phyloP scores from a whole-genome alignment of 306 rosid genomes.

The Lathyrus sativus region DNA sequence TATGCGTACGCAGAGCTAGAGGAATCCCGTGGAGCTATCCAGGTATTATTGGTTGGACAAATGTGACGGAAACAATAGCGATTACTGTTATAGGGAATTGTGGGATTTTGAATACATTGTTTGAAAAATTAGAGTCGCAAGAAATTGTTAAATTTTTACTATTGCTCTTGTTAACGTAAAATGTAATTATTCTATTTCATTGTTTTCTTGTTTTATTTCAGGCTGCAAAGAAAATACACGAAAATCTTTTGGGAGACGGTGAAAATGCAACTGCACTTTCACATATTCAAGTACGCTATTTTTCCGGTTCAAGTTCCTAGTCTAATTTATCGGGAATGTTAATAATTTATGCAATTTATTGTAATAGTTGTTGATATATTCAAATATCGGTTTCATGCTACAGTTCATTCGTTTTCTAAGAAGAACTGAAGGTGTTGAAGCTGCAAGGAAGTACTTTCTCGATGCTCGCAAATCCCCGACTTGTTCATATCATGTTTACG shows the following conservation, averaged over 20 bases:
- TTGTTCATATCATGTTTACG: constrained; percentile 93
- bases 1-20: constrained; percentile 98
- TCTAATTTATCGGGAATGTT: constrained; percentile 19
- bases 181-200: background rate
- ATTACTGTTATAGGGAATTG: background rate
- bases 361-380: constrained; percentile 17
- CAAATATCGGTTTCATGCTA: constrained; percentile 45
- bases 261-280: constrained; percentile 72
- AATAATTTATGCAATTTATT: constrained; percentile 16
- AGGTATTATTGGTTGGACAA: constrained; percentile 49
- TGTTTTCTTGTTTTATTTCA: constrained; percentile 44
- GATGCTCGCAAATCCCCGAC: constrained; percentile 89
- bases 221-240: constrained; percentile 93
- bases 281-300: constrained; percentile 79
- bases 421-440: constrained; percentile 95
- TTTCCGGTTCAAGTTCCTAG: constrained; percentile 25
- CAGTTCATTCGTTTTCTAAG: constrained; percentile 95
- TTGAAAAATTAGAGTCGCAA: background rate
- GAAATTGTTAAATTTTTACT: background rate
- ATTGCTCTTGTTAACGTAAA: constrained; percentile 9
- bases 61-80: constrained; percentile 7
- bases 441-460: constrained; percentile 90
- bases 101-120: background rate
- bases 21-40: constrained; percentile 97
- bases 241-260: constrained; percentile 77